Base-by-base conservation (phyloP, 768 basidiomycete genomes). In the Kwoniella sp. region DNA sequence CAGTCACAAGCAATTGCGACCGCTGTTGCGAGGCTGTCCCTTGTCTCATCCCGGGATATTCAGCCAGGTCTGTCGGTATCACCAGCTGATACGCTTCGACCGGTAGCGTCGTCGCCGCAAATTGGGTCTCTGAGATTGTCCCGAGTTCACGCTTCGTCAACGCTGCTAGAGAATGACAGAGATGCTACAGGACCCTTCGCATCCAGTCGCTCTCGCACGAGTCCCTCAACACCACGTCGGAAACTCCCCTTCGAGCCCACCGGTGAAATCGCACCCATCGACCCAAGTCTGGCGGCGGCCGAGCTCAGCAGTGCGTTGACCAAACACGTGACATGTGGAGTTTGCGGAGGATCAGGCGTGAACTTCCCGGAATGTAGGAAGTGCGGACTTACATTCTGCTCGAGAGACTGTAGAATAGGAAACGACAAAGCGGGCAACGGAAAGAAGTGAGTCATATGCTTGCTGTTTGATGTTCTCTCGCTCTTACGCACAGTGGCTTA, bases 281-380 rank as follows among this genome's bases (percentile, higher is more conserved):
- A 77, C 37, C 70, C 72, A 0, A 65, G 52, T 13, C 55, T 77
- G 4, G 70, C 72, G 13, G 74, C 68, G 25, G 76, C 69, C 1
- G 76, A 77, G 49, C 50, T 77, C 26, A 57, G 65, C 4, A 65
- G 61, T n/a, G 55, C 71, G 6, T 33, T 77, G 58, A 77, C 76
- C 0, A 73, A 74, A 37, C 68, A 71, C 37, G 67, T 71, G 7
- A 55, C 30, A 2, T 77, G 76, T 48, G 60, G 60, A 2, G 74
- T 77, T 13, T 77, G 76, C 47, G 52, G 40, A 10, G 51, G 68
- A 29, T 47, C 69, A 29, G 76, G 76, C 3, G 62, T 73, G 44
- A 77, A 77, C 55, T 76, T 75, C 48, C 76, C 76, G 2, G 70
- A 69, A 51, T 77, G 76, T 48, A 60, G 76, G 58, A 71, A 70